These are phyloP conservation scores for Chalciporus sphaerocephalus DNA, from an alignment of 768 basidiomycete genomes.

Conservation along the genomic window DNA sequence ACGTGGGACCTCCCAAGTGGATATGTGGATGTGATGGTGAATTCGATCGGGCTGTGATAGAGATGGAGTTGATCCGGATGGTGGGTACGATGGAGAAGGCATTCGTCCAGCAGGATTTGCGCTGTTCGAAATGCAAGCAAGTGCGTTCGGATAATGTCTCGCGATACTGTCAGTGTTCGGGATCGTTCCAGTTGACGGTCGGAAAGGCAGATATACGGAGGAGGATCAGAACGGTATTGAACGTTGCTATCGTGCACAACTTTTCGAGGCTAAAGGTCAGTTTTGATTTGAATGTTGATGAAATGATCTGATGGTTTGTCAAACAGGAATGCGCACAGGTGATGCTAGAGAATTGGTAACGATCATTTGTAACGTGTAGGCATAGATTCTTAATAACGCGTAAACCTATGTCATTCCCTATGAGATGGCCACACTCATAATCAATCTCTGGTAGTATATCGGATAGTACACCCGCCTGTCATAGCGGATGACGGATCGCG, in stretches of 20 bases:
- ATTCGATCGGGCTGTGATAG: conserved; percentile 85
- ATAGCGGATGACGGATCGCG: conserved; percentile 27
- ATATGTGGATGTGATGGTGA: conserved; percentile 74
- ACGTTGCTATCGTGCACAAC: conserved; percentile 73
- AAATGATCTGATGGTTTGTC: background rate
- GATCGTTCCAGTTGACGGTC: conserved; percentile 68
- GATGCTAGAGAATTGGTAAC: conserved; percentile 36
- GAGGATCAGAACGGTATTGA: conserved; percentile 76
- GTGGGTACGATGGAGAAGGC: conserved; percentile 65
- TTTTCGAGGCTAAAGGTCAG: conserved; percentile 62
- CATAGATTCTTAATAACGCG: background rate
- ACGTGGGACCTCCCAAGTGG: conserved; percentile 56
- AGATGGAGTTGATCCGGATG: conserved; percentile 78
- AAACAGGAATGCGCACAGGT: conserved; percentile 39
- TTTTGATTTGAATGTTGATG: conserved; percentile 2
- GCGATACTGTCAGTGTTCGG: conserved; percentile 84
- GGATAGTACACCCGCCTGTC: conserved; percentile 51
- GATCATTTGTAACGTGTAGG: background rate
- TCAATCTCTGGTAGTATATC: conserved; percentile 46
- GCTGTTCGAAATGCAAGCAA: conserved; percentile 86
- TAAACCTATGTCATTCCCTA: too few species aligned
- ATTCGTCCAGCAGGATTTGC: conserved; percentile 86
- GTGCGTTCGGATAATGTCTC: conserved; percentile 87
- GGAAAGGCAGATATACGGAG: conserved; percentile 69
- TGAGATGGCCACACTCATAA: too few species aligned